Conservation (phyloP, 768 basidiomycete species). For the Phaeotremella fagi region DNA sequence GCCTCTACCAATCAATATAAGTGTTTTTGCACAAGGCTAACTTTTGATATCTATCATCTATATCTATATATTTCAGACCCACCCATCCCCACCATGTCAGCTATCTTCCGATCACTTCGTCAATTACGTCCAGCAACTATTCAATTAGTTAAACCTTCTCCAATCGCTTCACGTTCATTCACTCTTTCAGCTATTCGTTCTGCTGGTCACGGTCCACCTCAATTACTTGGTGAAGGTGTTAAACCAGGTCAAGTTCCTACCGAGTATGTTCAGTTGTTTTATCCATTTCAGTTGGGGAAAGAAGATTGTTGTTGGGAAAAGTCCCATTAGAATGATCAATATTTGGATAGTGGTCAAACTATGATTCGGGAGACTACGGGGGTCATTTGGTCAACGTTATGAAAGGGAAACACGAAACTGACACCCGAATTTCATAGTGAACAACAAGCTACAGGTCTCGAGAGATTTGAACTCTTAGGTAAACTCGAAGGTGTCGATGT, state of each 20-base stretch:
- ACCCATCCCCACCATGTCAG: conserved; percentile 30
- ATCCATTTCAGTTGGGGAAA: too few relatives aligned
- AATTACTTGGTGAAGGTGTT: conserved; percentile 42
- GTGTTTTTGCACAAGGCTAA: too few relatives aligned
- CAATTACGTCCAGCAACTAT: conserved; percentile 8
- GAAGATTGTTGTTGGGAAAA: too few relatives aligned
- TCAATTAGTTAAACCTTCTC: conserved; percentile 6
- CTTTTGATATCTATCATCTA: too few relatives aligned
- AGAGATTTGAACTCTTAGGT: conserved; percentile 87
- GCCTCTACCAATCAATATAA: too few relatives aligned
- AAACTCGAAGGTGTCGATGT: conserved; percentile 80
- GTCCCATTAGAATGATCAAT: too few relatives aligned
- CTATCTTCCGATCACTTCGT: conserved; percentile 29
- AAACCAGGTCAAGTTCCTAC: conserved; percentile 45
- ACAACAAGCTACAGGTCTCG: conserved; percentile 91
- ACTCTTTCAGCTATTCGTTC: conserved; percentile 22
- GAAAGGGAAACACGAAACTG: not conserved
- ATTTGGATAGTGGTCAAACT: too few relatives aligned
- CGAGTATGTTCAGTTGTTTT: conserved; percentile 35
- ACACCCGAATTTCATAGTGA: conserved; percentile 46
- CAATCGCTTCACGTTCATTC: conserved; percentile 23
- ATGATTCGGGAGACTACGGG: too few relatives aligned
- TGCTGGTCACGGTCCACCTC: conserved; percentile 42
- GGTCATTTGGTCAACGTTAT: too few relatives aligned
- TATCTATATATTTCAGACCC: too few relatives aligned